These are phyloP conservation scores for Neurospora sp. DNA, from an alignment of 2,329 filamentous ascomycete species.

Conservation along the genomic window DNA sequence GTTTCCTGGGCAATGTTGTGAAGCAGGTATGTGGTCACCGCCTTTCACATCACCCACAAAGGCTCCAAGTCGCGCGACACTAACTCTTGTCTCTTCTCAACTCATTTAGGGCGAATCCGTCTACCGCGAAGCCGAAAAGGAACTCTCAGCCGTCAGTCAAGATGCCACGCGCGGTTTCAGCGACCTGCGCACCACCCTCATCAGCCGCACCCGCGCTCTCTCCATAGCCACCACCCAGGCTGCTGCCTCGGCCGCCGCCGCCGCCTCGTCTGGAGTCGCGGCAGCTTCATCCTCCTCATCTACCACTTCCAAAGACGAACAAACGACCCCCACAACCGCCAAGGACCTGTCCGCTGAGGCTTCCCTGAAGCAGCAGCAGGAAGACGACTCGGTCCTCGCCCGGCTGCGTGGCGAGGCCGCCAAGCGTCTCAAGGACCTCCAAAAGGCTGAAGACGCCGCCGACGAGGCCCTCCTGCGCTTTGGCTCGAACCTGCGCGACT, in stretches of 20 bases:
- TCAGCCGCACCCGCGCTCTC: constrained; percentile 63
- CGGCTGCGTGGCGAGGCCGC: constrained; percentile 68
- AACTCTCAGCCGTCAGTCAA: constrained; percentile 67
- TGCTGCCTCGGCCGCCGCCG: constrained; percentile 15
- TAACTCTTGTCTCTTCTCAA: constrained; percentile 8
- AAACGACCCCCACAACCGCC: constrained; percentile 36
- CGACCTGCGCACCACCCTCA: constrained; percentile 56
- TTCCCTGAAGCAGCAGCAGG: constrained; percentile 29
- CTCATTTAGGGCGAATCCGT: constrained; percentile 58
- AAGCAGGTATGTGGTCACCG: constrained; percentile 58
- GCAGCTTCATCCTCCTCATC: not conserved
- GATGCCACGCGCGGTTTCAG: constrained; percentile 76
- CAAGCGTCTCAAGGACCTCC: constrained; percentile 78
- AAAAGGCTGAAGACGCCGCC: constrained; percentile 87
- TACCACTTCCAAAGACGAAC: constrained; percentile 23
- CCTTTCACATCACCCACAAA: not conserved
- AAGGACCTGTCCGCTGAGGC: constrained; percentile 32
- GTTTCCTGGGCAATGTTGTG: constrained; percentile 81
- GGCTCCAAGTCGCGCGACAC: not conserved
- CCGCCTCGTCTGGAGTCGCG: constrained; percentile 9
- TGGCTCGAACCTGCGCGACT: constrained; percentile 79
- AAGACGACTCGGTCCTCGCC: constrained; percentile 59
- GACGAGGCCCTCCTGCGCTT: constrained; percentile 92
- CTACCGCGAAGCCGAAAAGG: constrained; percentile 78
- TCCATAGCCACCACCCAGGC: constrained; percentile 44